Conservation (phyloP, 2,329 filamentous ascomycete species). For the Exophiala aquamarina region DNA sequence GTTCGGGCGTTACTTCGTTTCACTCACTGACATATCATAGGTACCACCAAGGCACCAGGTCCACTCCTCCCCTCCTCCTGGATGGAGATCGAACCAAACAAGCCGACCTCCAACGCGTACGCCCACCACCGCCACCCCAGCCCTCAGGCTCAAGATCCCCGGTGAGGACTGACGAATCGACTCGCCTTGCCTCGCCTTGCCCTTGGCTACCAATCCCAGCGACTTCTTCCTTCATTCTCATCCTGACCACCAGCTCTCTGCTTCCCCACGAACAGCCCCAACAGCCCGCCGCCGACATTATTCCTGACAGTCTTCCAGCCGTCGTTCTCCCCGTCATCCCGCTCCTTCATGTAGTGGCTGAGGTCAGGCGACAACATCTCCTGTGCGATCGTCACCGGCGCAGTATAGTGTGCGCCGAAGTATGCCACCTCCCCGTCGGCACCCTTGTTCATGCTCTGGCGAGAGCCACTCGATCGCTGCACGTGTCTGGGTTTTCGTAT, state of each 20-base stretch:
- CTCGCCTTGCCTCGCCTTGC: no score
- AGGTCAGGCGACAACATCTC: slow-evolving; percentile 19
- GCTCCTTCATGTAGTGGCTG: slow-evolving; percentile 19
- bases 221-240: slow-evolving; percentile 1
- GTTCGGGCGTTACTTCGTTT: no score
- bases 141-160: no score
- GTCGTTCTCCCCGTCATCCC: slow-evolving; percentile 5
- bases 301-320: slow-evolving; percentile 16
- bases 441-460: background rate
- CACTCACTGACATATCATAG: no score
- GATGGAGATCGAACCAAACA: no score
- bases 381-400: slow-evolving; percentile 3
- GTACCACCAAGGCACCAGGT: no score
- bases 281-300: slow-evolving; percentile 16
- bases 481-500: background rate
- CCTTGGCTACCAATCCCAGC: slow-evolving; percentile 13
- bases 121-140: no score
- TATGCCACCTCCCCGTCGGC: slow-evolving; percentile 6
- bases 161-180: no score
- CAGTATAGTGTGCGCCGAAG: slow-evolving; percentile 15
- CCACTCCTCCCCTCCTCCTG: no score
- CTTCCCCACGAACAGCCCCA: slow-evolving; percentile 18
- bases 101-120: no score
- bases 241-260: slow-evolving; percentile 1
- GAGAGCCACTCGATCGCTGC: no score